Conservation (phyloP, 2,329 filamentous ascomycete species). For the Fusarium nodosum region DNA sequence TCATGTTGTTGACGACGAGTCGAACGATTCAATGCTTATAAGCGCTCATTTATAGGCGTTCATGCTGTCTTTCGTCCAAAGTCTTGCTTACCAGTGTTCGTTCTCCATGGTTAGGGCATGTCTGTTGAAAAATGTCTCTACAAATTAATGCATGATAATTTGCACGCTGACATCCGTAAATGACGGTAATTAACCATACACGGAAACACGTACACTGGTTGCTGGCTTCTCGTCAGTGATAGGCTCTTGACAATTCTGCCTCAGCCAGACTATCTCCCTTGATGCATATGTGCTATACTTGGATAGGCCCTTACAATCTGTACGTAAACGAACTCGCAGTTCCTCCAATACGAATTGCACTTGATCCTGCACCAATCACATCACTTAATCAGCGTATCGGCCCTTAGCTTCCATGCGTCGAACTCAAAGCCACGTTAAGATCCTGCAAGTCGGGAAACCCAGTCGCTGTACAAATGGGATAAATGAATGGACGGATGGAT, state of each 20-base stretch:
- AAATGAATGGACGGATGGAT: constrained; percentile 7
- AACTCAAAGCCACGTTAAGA: constrained; percentile 15
- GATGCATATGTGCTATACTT: constrained; percentile 16
- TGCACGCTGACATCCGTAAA: constrained; percentile 10
- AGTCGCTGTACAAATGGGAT: constrained; percentile 7
- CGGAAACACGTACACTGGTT: constrained; percentile 12
- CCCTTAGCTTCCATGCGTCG: constrained; percentile 17
- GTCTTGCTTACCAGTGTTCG: not conserved
- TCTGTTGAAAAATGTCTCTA: constrained; percentile 13
- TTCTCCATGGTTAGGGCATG: constrained; percentile 1
- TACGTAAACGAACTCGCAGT: constrained; percentile 17
- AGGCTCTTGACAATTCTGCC: constrained; percentile 16
- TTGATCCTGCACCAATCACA: constrained; percentile 28
- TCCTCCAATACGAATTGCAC: constrained; percentile 29
- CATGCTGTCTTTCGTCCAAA: constrained; percentile 2
- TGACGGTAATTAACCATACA: constrained; percentile 16
- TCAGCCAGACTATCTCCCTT: constrained; percentile 17
- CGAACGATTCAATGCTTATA: constrained; percentile 1
- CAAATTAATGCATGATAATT: constrained; percentile 26
- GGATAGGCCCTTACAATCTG: constrained; percentile 15
- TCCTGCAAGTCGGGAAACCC: constrained; percentile 27
- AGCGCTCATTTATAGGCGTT: constrained; percentile 1
- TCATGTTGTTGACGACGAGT: constrained; percentile 21
- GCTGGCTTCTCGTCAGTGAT: constrained; percentile 11
- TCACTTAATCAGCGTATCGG: constrained; percentile 26